A percentile compares a stretch with the other conserved stretches of the same genome.
Evolutionary conservation across 768 basidiomycete genomes (phyloP).

Genomic region (Phylloporus arenicola): DNA sequence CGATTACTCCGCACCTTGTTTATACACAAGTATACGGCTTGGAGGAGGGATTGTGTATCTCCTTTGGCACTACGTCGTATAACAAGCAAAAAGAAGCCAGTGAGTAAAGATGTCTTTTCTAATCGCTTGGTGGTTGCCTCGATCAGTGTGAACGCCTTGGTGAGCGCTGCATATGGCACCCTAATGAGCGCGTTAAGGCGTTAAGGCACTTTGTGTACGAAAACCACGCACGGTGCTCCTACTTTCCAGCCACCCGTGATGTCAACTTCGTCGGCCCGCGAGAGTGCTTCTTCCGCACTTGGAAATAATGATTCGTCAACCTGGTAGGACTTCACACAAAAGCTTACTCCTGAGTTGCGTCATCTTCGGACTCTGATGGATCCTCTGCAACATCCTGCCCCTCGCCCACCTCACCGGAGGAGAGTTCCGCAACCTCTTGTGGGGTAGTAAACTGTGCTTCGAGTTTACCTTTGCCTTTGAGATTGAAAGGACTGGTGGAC

Average conservation of each 20-base stretch:
- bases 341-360: conserved; percentile 61
- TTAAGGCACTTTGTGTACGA: neutral
- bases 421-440: conserved; percentile 31
- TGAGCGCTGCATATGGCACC: conserved; percentile 90
- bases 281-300: conserved; percentile 67
- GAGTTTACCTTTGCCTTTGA: conserved; percentile 18
- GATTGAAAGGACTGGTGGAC: neutral
- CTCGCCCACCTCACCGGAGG: conserved; percentile 33
- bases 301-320: conserved; percentile 1
- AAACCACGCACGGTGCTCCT: conserved; percentile 66
- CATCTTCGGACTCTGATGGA: conserved; percentile 41
- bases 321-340: neutral
- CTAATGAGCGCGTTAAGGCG: conserved; percentile 35
- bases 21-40: conserved; percentile 93
- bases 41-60: conserved; percentile 71
- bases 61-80: conserved; percentile 78
- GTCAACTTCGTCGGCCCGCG: conserved; percentile 63
- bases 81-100: conserved; percentile 82
- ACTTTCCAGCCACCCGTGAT: conserved; percentile 77
- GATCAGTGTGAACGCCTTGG: conserved; percentile 82
- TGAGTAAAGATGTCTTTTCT: conserved; percentile 86
- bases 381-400: conserved; percentile 34
- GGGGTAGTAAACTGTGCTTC: conserved; percentile 10
- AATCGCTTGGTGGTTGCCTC: conserved; percentile 93
- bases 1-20: conserved; percentile 64